phyloP scores from a whole-genome alignment of 768 basidiomycete genomes.

The Daedaleopsis nitida region DNA sequence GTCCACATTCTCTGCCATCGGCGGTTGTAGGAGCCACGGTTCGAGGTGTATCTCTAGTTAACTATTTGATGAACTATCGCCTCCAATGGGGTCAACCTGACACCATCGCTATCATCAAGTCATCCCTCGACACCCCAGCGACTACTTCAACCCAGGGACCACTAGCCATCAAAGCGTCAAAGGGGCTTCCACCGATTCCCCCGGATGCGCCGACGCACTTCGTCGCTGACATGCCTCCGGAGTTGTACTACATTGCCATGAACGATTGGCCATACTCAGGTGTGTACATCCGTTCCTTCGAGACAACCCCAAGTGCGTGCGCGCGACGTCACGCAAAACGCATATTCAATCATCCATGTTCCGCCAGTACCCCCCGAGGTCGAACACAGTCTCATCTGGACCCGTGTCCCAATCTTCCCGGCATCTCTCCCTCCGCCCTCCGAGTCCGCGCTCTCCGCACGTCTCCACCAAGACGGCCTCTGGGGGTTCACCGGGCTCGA shows the following conservation, averaged over 20 bases:
- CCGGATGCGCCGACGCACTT: constrained; percentile 58
- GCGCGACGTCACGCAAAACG: neutral
- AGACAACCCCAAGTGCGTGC: neutral
- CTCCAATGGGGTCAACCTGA: constrained; percentile 79
- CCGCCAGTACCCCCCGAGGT: constrained; percentile 63
- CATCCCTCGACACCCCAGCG: constrained; percentile 41
- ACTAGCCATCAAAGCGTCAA: neutral
- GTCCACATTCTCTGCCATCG: constrained; percentile 19
- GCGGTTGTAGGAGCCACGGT: no score
- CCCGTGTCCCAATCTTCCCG: constrained; percentile 70
- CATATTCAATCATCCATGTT: no score
- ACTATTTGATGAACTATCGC: constrained; percentile 68
- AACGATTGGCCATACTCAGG: constrained; percentile 93
- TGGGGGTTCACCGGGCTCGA: constrained; percentile 76
- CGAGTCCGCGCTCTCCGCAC: constrained; percentile 42
- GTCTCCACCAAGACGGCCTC: constrained; percentile 73
- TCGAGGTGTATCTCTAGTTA: constrained; percentile 42
- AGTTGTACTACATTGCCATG: constrained; percentile 67
- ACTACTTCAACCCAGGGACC: neutral
- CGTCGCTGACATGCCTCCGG: constrained; percentile 56
- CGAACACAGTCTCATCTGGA: constrained; percentile 81
- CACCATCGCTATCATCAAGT: constrained; percentile 58
- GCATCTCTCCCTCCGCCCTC: constrained; percentile 46
- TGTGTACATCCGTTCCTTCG: constrained; percentile 29
- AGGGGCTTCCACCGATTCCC: constrained; percentile 33